A percentile compares a stretch with the other conserved stretches of the same genome.
Conservation (phyloP, 371 early-diverging fungal genomes). For the Mucor irregularis region DNA sequence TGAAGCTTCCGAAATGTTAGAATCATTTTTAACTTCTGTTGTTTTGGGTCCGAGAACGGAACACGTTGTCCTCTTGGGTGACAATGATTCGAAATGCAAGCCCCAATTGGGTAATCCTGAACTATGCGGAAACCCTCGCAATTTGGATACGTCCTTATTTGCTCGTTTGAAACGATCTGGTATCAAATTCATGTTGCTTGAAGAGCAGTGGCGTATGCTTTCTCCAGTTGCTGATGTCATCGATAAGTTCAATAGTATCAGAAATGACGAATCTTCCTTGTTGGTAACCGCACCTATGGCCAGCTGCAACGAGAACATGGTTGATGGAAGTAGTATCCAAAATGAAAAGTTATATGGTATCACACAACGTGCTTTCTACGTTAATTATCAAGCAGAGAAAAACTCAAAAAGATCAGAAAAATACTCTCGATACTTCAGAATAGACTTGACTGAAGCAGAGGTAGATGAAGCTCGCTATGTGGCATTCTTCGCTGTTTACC, state of each 20-base stretch:
- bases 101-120: slow-evolving; percentile 11
- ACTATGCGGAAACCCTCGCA: slow-evolving; percentile 14
- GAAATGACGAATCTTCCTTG: slow-evolving; percentile 1
- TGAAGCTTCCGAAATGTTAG: slow-evolving; percentile 35
- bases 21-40: slow-evolving; percentile 20
- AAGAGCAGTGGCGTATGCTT: slow-evolving; percentile 51
- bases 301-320: slow-evolving; percentile 22
- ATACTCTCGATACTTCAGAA: background rate
- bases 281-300: slow-evolving; percentile 24
- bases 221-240: slow-evolving; percentile 19
- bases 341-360: slow-evolving; percentile 22
- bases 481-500: slow-evolving; percentile 34
- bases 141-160: slow-evolving; percentile 33
- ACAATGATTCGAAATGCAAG: slow-evolving; percentile 4
- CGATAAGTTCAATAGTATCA: slow-evolving; percentile 19
- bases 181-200: slow-evolving; percentile 22
- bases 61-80: slow-evolving; percentile 41
- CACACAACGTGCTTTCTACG: slow-evolving; percentile 24
- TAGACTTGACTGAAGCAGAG: slow-evolving; percentile 13
- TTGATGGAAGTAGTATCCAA: slow-evolving; percentile 6
- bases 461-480: slow-evolving; percentile 36
- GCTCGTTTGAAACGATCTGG: slow-evolving; percentile 40
- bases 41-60: slow-evolving; percentile 30
- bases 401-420: background rate
- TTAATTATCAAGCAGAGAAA: slow-evolving; percentile 12